A percentile compares a stretch with the other conserved stretches of the same genome.
phyloP scores from a whole-genome alignment of 768 basidiomycete species.

The Thelephora aurantiotincta region DNA sequence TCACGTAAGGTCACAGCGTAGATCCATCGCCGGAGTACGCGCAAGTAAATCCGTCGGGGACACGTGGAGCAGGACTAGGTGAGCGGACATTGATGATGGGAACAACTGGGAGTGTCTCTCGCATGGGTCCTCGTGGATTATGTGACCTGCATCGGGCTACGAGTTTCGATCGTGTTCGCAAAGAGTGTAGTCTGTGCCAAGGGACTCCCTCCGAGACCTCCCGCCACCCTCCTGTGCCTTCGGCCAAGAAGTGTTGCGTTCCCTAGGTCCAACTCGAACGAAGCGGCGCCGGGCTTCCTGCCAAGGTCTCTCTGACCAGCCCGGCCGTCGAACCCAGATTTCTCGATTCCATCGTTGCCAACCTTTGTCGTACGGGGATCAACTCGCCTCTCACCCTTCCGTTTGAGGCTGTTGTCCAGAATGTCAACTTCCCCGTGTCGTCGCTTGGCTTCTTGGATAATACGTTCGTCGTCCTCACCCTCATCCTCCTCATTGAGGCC shows the following conservation, averaged over 20 bases:
- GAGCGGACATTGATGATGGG: background rate
- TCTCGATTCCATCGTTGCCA: slow-evolving; percentile 7
- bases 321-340: slow-evolving; percentile 38
- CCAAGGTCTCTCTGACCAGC: slow-evolving; percentile 59
- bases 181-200: background rate
- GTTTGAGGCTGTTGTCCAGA: slow-evolving; percentile 1
- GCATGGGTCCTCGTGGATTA: background rate
- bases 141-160: slow-evolving; percentile 7
- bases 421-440: slow-evolving; percentile 10
- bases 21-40: no score
- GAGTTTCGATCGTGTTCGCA: slow-evolving; percentile 4
- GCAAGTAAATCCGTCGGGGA: no score
- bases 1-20: no score
- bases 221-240: slow-evolving; percentile 30
- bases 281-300: slow-evolving; percentile 14
- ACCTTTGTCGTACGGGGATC: slow-evolving; percentile 11
- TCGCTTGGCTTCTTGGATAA: slow-evolving; percentile 32
- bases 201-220: slow-evolving; percentile 4
- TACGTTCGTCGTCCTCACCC: slow-evolving; percentile 32
- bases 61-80: no score
- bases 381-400: slow-evolving; percentile 17
- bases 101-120: no score
- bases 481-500: slow-evolving; percentile 95
- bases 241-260: slow-evolving; percentile 78
- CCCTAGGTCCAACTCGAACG: slow-evolving; percentile 79